A percentile compares a stretch with the other conserved stretches of the same genome.
Evolutionary conservation across 306 rosid genomes (phyloP).

Genomic region (Gillenia trifoliata): DNA sequence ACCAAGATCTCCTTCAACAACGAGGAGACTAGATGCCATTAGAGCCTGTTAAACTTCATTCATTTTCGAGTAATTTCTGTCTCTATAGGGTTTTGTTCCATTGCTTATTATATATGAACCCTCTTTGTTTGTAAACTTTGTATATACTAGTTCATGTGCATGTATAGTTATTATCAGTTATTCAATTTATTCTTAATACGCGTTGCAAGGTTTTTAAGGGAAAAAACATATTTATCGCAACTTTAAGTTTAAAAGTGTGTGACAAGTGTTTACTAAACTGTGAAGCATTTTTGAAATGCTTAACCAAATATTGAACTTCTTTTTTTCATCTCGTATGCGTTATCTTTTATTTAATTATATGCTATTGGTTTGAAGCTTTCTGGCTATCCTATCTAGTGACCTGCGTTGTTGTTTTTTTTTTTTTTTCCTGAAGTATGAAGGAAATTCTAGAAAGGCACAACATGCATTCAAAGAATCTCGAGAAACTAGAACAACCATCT

Average conservation of each 20-base stretch:
- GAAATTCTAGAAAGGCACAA: conserved; percentile 69
- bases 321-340: background rate
- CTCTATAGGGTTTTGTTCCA: background rate
- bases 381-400: conserved; percentile 2
- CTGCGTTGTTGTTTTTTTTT: conserved; percentile 3
- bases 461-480: conserved; percentile 75
- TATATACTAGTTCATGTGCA: background rate
- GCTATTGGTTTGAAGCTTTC: background rate
- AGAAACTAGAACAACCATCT: conserved; percentile 66
- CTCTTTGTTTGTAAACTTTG: background rate
- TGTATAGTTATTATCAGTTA: background rate
- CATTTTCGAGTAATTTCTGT: background rate
- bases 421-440: conserved; percentile 55
- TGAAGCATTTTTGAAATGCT: background rate
- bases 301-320: background rate
- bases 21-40: background rate
- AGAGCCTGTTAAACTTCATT: background rate
- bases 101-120: background rate
- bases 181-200: background rate
- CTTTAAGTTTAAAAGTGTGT: background rate
- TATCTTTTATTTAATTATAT: background rate
- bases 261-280: background rate
- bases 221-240: background rate
- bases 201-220: background rate
- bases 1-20: background rate